A percentile compares a stretch with the other conserved stretches of the same genome.
phyloP scores from a whole-genome alignment of 129 eudicot species.

The Helianthus annuus region DNA sequence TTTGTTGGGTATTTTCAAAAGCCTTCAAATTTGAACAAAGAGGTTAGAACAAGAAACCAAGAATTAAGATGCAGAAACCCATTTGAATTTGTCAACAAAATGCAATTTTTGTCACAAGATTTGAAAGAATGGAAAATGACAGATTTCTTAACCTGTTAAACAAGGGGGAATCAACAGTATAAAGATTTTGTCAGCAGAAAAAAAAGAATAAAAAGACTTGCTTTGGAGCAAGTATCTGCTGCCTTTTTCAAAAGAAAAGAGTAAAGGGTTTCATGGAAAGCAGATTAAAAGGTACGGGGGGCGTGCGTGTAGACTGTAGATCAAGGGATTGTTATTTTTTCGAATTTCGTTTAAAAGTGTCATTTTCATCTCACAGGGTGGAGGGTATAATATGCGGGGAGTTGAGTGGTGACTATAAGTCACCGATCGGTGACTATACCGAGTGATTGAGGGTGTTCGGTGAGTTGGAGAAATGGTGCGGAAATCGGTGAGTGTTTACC shows the following conservation, averaged over 20 bases:
- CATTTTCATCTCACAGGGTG: too few relatives aligned
- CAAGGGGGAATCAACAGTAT: constrained; percentile 21
- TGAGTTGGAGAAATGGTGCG: too few relatives aligned
- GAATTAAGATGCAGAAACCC: constrained; percentile 9
- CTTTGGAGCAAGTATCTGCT: constrained; percentile 40
- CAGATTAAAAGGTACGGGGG: constrained; percentile 32
- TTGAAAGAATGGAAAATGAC: constrained; percentile 19
- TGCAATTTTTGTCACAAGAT: constrained; percentile 1
- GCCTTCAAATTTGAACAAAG: constrained; percentile 44
- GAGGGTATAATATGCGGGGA: too few relatives aligned
- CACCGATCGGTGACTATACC: too few relatives aligned
- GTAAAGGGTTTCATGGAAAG: constrained; percentile 28
- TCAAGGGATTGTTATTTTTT: too few relatives aligned
- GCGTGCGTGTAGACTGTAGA: constrained; percentile 36
- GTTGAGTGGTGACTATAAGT: too few relatives aligned
- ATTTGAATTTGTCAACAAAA: constrained; percentile 8
- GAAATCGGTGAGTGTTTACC: too few relatives aligned
- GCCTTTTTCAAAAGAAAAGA: constrained; percentile 28
- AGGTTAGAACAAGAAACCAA: constrained; percentile 9
- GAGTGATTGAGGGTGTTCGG: too few relatives aligned
- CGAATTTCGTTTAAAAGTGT: too few relatives aligned
- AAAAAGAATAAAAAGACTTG: constrained; percentile 33
- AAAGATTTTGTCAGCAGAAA: constrained; percentile 41
- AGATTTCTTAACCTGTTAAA: constrained; percentile 19
- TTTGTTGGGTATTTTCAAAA: constrained; percentile 27